phyloP scores from a whole-genome alignment of 192 early-diverging fungal species.

The Coemansia sp. region DNA sequence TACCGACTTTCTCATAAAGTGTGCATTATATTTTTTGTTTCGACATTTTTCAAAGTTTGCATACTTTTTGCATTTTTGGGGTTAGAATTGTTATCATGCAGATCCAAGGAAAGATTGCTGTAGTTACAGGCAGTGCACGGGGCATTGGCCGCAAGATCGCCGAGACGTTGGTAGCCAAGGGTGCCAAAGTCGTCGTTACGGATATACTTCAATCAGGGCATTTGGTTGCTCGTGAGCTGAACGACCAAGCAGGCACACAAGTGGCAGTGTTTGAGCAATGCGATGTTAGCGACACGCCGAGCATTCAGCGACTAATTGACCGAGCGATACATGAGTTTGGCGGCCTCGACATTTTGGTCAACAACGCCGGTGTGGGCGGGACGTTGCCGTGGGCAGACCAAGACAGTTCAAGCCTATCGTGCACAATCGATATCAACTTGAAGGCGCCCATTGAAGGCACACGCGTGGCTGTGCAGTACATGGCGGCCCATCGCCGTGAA shows the following conservation, averaged over 20 bases:
- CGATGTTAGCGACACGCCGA: conserved; percentile 52
- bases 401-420: conserved; percentile 51
- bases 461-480: conserved; percentile 61
- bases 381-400: conserved; percentile 43
- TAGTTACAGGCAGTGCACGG: conserved; percentile 69
- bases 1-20: too few species aligned
- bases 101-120: conserved; percentile 59
- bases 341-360: conserved; percentile 60
- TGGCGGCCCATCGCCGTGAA: conserved; percentile 48
- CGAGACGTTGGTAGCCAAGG: conserved; percentile 57
- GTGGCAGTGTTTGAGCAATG: conserved; percentile 52
- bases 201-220: conserved; percentile 57
- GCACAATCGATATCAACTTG: conserved; percentile 72
- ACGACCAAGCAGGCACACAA: conserved; percentile 8
- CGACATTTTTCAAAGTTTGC: too few species aligned
- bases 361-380: conserved; percentile 65
- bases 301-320: conserved; percentile 42
- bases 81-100: conserved; percentile 19
- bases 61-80: too few species aligned
- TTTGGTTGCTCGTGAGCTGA: conserved; percentile 40
- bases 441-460: conserved; percentile 76
- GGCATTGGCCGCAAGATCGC: conserved; percentile 70
- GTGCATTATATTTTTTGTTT: too few species aligned
- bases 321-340: conserved; percentile 59
- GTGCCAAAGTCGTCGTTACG: conserved; percentile 63